Base-by-base conservation (phyloP, 176 grass and related monocot species). In the Juncus inflexus region DNA sequence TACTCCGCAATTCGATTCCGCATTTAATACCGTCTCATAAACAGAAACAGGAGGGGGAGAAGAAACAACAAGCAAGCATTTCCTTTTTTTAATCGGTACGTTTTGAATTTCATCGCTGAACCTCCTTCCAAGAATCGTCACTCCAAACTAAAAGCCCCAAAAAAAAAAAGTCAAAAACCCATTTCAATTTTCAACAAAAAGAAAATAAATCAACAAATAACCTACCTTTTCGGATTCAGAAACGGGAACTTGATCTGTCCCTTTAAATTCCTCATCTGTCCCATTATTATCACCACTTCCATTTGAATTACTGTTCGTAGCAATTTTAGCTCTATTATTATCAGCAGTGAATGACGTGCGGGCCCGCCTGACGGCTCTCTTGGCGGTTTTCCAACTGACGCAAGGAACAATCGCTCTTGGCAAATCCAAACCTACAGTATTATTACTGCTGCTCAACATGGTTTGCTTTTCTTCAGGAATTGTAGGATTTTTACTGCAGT, bases 51-150 rank as follows among this genome's bases (percentile, higher is more conserved):
- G 81, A 15, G 77, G 37, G 14, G 83, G 88, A 60, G 85, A 78
- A 84, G 89, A 86, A 64, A 60, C 60, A 83, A 74, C 80, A 67
- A 86, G 67, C 55, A 57, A 73, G 74, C 87, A 70, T 62, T 77
- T 84, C 75, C 95, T 92, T 85, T 99, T 99, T 79, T 99, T 99
- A 63, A 99, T 99, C 45, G 89, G 95, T 77, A 87, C 78, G 62
- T 62, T 99, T 68, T 80, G 75, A 61, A 83, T 15, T 4, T 80
- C 53, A 15, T 94, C 95, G 78, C 86, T 78, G 72, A 99, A 99
- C 36, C 85, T 82, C 64, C 83, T 64, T 60, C 85, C 83, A 15
- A 99, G 95, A 94, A 99, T 94, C 50, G 69, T 92, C 74, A 99
- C 86, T 36, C 95, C 80, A 47, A 92, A 66, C 95, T 99, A 75